phyloP scores from a whole-genome alignment of 2,329 filamentous ascomycete species.

The Mollisiaceae sp. region DNA sequence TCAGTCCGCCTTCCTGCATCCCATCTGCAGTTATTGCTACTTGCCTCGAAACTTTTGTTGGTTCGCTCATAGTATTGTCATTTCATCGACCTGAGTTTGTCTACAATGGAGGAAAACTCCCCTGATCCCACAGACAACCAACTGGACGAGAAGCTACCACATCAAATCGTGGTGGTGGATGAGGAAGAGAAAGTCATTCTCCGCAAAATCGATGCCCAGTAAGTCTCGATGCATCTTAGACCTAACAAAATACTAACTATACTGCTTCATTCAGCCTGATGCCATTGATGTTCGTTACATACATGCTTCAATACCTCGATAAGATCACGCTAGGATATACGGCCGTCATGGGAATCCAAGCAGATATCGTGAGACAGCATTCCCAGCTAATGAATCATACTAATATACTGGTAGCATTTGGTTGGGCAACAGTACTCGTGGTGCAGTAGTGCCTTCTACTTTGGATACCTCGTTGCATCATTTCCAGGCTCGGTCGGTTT shows the following conservation, averaged over 20 bases:
- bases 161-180: conserved; percentile 17
- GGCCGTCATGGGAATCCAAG: conserved; percentile 60
- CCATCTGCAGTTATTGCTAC: background rate
- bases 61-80: no score
- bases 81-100: background rate
- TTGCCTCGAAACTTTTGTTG: background rate
- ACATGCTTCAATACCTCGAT: conserved; percentile 31
- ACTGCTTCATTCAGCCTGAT: conserved; percentile 14
- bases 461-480: conserved; percentile 44
- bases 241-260: background rate
- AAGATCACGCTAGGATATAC: conserved; percentile 57
- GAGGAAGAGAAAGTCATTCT: conserved; percentile 23
- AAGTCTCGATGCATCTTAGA: background rate
- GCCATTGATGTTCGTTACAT: conserved; percentile 26
- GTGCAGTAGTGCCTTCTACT: conserved; percentile 32
- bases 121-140: background rate
- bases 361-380: conserved; percentile 50
- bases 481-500: conserved; percentile 40
- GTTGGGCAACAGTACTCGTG: conserved; percentile 57
- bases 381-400: background rate
- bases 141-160: conserved; percentile 9
- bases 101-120: conserved; percentile 11
- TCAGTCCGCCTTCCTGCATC: background rate
- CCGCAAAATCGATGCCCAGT: conserved; percentile 24
- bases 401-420: conserved; percentile 36